These are phyloP conservation scores for Backusella circina DNA, from an alignment of 192 early-diverging fungal species.

Conservation along the genomic window DNA sequence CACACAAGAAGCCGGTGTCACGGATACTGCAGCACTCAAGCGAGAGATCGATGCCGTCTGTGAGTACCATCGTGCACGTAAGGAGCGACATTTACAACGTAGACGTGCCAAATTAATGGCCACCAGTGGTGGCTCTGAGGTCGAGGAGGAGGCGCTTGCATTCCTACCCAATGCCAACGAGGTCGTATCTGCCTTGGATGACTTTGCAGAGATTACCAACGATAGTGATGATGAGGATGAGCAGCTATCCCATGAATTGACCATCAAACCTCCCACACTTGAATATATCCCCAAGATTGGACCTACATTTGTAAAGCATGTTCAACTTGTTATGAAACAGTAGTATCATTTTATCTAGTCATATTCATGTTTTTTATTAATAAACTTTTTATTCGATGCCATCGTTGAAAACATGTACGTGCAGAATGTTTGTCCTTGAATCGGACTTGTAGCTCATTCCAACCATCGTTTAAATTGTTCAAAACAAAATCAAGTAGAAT, in stretches of 20 bases:
- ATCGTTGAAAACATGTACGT: slow-evolving; percentile 19
- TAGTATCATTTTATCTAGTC: not conserved
- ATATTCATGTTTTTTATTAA: slow-evolving; percentile 14
- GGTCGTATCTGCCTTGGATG: slow-evolving; percentile 26
- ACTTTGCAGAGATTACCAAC: slow-evolving; percentile 39
- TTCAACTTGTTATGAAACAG: not conserved
- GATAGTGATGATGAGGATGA: not conserved
- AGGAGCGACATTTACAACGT: slow-evolving; percentile 36
- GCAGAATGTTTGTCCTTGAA: slow-evolving; percentile 26
- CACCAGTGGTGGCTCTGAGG: slow-evolving; percentile 3
- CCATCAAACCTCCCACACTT: slow-evolving; percentile 10
- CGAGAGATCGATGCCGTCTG: slow-evolving; percentile 27
- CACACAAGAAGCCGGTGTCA: slow-evolving; percentile 15
- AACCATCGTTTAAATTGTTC: slow-evolving; percentile 8
- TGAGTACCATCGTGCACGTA: slow-evolving; percentile 26
- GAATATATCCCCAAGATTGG: slow-evolving; percentile 23
- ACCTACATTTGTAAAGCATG: slow-evolving; percentile 17
- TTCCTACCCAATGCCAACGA: not conserved
- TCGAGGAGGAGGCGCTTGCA: not conserved
- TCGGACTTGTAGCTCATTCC: slow-evolving; percentile 20
- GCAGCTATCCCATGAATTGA: slow-evolving; percentile 1
- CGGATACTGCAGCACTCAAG: slow-evolving; percentile 26
- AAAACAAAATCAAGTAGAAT: slow-evolving; percentile 25
- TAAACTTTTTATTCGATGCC: slow-evolving; percentile 16
- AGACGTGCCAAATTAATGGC: slow-evolving; percentile 29